These are phyloP conservation scores for Orbilia ellipsospora DNA, from an alignment of 2,329 filamentous ascomycete genomes.

Conservation along the genomic window DNA sequence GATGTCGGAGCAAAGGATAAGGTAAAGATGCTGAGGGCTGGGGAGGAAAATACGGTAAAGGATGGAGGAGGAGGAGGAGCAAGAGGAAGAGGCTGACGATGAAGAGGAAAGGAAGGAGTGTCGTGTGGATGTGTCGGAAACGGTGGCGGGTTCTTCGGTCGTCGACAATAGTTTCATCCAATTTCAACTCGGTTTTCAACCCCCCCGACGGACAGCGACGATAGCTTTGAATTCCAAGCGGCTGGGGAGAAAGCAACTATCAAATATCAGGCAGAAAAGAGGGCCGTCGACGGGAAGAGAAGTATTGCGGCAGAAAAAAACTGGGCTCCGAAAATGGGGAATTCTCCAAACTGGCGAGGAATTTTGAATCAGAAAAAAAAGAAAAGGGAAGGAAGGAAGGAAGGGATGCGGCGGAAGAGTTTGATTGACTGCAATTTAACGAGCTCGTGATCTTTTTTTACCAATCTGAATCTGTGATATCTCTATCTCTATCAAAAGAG, in stretches of 20 bases:
- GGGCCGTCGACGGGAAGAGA: neutral
- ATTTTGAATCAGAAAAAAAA: neutral
- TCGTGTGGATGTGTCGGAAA: slow-evolving; percentile 7
- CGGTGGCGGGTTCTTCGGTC: neutral
- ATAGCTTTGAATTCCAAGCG: neutral
- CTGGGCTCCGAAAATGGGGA: slow-evolving; percentile 1
- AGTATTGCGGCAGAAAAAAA: neutral
- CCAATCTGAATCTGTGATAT: neutral
- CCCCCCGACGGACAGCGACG: neutral
- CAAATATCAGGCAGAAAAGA: neutral
- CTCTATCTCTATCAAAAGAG: neutral
- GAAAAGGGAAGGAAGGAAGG: neutral
- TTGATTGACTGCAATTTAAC: slow-evolving; percentile 33
- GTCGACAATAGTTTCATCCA: neutral
- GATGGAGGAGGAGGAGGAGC: neutral
- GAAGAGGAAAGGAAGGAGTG: slow-evolving; percentile 7
- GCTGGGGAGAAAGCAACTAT: neutral
- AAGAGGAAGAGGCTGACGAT: neutral
- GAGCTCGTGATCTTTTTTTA: slow-evolving; percentile 15
- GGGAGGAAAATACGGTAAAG: neutral
- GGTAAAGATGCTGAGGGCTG: neutral
- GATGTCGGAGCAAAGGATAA: neutral
- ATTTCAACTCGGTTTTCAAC: too few species aligned
- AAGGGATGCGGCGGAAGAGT: slow-evolving; percentile 9
- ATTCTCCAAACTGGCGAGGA: too few species aligned